Evolutionary conservation across 257 asterid species (phyloP), one percentile per base, ranked within the genome.

Genomic region (Craterostigma plantagineum): DNA sequence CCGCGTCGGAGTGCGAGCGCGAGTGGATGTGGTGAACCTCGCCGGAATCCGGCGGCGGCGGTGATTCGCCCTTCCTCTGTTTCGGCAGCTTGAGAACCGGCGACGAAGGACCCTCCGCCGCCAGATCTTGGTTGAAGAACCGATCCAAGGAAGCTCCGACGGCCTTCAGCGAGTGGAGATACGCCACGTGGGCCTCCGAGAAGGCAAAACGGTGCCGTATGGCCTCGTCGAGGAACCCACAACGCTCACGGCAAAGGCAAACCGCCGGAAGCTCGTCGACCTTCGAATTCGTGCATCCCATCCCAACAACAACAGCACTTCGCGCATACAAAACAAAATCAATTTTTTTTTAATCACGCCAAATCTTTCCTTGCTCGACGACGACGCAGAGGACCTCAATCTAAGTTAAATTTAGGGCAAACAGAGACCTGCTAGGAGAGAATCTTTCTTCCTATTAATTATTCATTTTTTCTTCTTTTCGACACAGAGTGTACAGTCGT

Each of bases 251-350:
- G 68, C 98, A 87, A 9, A 87, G 46, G 9, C 53, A 52, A 35
- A 87, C 86, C 48, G 95, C 95, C 70, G 98, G 98, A 16, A 73
- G 61, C 36, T 87, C 95, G 33, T 82, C 92, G 13, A 61, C 79
- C 79, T 87, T 87, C 5, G 98, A 87, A 54, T 49, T 62, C 47
- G 81, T 63, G 47, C 98, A 87, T 10, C 98, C 98, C 98, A 87
- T 86, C 18, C 11, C 0, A 7, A 33, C 36, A 18, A n/a, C n/a
- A n/a, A 36, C 46, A 14, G 8, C n/a, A 42, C 15, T 7, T 7
- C 13, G 16, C 8, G 16, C 56, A 46, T 33, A 11, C 33, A 38
- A 33, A 7, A 23, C 2, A 23, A 23, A 23, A 23, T 23, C 6
- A 2, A 2, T 23, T 23, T 23, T 23, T 23, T 23, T 23, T 23